phyloP scores from a whole-genome alignment of 805 yeast species.

The Candida maesae region DNA sequence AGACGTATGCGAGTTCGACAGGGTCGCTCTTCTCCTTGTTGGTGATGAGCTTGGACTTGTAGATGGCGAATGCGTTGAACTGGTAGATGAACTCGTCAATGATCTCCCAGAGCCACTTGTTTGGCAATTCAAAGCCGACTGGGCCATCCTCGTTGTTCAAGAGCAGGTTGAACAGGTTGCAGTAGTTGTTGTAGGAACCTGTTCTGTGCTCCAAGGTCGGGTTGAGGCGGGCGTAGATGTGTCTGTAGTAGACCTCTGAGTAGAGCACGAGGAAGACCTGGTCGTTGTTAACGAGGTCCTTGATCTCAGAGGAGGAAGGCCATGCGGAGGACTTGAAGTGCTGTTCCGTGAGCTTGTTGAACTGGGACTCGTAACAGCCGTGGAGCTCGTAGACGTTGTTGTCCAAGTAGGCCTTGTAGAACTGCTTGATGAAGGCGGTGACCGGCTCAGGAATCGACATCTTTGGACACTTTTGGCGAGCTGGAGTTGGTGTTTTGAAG shows the following conservation, averaged over 20 bases:
- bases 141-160: conserved; percentile 42
- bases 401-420: conserved; percentile 40
- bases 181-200: conserved; percentile 46
- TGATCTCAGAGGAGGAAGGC: conserved; percentile 44
- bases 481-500: no score
- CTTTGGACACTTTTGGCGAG: not conserved
- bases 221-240: conserved; percentile 40
- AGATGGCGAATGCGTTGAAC: conserved; percentile 42
- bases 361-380: conserved; percentile 41
- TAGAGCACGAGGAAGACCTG: conserved; percentile 42
- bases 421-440: conserved; percentile 38
- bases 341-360: conserved; percentile 43
- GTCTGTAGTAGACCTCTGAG: conserved; percentile 49
- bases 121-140: conserved; percentile 42
- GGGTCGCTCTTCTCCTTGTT: conserved; percentile 26
- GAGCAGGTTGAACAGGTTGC: conserved; percentile 42
- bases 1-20: conserved; percentile 35
- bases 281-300: conserved; percentile 41
- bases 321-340: conserved; percentile 39
- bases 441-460: conserved; percentile 41
- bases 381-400: conserved; percentile 41
- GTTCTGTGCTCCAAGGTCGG: conserved; percentile 43
- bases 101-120: conserved; percentile 49
- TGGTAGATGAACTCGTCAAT: conserved; percentile 51
- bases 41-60: conserved; percentile 35